These are phyloP conservation scores for Naumovozyma dairenensis DNA, from an alignment of 805 yeast genomes.

Conservation along the genomic window DNA sequence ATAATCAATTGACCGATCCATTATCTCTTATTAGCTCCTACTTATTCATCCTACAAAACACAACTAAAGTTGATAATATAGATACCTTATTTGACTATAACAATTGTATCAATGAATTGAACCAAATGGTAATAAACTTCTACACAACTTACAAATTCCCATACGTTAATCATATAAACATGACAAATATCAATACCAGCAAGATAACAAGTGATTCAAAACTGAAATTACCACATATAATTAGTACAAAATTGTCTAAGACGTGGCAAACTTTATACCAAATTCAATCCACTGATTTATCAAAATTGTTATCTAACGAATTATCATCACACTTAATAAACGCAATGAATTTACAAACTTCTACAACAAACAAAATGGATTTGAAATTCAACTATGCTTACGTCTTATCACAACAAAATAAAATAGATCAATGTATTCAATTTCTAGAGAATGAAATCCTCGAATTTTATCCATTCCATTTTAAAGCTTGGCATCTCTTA, in stretches of 20 bases:
- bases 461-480: constrained; percentile 42
- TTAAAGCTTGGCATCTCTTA: constrained; percentile 59
- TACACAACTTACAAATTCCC: constrained; percentile 15
- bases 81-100: constrained; percentile 14
- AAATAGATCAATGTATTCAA: constrained; percentile 35
- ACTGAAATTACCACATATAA: constrained; percentile 14
- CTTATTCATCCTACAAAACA: constrained; percentile 14
- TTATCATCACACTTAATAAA: constrained; percentile 16
- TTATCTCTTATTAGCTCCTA: constrained; percentile 26
- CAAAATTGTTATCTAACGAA: constrained; percentile 9
- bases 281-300: constrained; percentile 10
- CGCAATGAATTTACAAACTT: constrained; percentile 17
- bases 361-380: constrained; percentile 3
- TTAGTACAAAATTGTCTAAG: constrained; percentile 10
- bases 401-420: constrained; percentile 36
- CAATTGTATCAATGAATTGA: constrained; percentile 6
- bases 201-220: constrained; percentile 9
- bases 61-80: constrained; percentile 6
- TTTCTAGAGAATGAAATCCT: constrained; percentile 39
- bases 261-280: constrained; percentile 22
- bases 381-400: constrained; percentile 39
- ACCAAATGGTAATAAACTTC: constrained; percentile 8
- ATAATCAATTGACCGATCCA: constrained; percentile 30
- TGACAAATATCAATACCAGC: too few relatives aligned
- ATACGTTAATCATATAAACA: too few relatives aligned